Base-by-base conservation (phyloP, 1,284 basidiomycete species). In the Rhizoctonia solani region DNA sequence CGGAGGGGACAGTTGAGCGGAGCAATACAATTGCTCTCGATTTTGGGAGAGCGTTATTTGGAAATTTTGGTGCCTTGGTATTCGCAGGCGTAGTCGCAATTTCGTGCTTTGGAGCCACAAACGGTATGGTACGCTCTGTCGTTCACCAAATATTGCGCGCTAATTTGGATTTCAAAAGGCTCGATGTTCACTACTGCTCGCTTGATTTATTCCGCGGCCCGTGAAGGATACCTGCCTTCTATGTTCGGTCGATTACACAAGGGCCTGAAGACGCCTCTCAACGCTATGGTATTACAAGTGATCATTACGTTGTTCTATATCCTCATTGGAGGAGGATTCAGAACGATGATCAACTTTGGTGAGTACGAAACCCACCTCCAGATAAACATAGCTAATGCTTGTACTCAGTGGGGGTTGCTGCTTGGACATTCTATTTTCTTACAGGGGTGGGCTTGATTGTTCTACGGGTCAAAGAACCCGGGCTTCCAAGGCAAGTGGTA, bases 11-110 rank as follows among this genome's bases (percentile, higher is more conserved):
- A 6, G 89, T 92, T 14, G 84, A 82, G n/a, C 76, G 82, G 49
- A 92, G 90, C 70, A 98, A 98, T 72, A 98, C 95, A 0, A 93
- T 98, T 19, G 95, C 94, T 0, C 81, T 96, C 70, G 96, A 99
- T 77, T 99, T 98, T 73, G 97, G 97, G 1, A 84, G 88, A 65
- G 87, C 86, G 0, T 78, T 96, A 2, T 90, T 95, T 70, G 96
- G 97, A 4, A 85, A 88, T 4, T 77, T 89, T 13, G 96, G 97
- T 21, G 95, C 92, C 0, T 85, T 88, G 1, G 74, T 96, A 2
- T 98, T 99, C 75, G 93, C 95, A 1, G 81, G 85, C 69, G 87
- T 95, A 80, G 96, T 99, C 1, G 92, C 94, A 0, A 85, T 98
- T 69, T 96, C 93, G 1, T 98, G 95, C 75, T 93, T 97, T 72